These are phyloP conservation scores for Pleoardoris graminearum DNA, from an alignment of 2,329 filamentous ascomycete species.

Conservation along the genomic window DNA sequence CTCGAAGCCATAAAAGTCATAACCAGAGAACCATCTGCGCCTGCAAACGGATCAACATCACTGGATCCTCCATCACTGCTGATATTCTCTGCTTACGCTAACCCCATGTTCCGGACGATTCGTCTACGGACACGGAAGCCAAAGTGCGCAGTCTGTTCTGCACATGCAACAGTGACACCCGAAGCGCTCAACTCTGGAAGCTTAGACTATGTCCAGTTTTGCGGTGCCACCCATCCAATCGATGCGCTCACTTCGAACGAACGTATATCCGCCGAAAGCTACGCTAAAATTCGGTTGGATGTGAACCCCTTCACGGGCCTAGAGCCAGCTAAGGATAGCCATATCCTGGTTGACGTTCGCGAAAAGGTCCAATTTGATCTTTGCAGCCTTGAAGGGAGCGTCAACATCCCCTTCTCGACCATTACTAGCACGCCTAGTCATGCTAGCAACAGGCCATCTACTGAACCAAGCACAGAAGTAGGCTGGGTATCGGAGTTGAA, in stretches of 20 bases:
- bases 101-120: slow-evolving; percentile 70
- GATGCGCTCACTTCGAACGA: slow-evolving; percentile 64
- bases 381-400: slow-evolving; percentile 71
- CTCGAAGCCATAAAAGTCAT: slow-evolving; percentile 88
- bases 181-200: slow-evolving; percentile 65
- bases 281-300: slow-evolving; percentile 48
- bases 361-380: slow-evolving; percentile 85
- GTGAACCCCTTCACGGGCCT: slow-evolving; percentile 41
- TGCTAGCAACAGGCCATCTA: neutral
- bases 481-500: slow-evolving; percentile 38
- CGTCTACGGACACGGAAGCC: slow-evolving; percentile 69
- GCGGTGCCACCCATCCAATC: slow-evolving; percentile 64
- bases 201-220: slow-evolving; percentile 85
- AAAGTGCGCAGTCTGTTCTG: slow-evolving; percentile 77
- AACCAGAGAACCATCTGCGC: slow-evolving; percentile 43
- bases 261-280: slow-evolving; percentile 68
- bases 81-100: slow-evolving; percentile 60
- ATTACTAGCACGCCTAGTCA: slow-evolving; percentile 41
- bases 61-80: slow-evolving; percentile 49
- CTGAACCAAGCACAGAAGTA: slow-evolving; percentile 13
- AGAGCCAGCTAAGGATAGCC: slow-evolving; percentile 41
- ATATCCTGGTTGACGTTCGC: slow-evolving; percentile 78
- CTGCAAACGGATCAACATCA: slow-evolving; percentile 3
- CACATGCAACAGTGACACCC: slow-evolving; percentile 63
- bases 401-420: slow-evolving; percentile 72